Percentiles rank a stretch among this genome's conserved stretches.
Conservation (phyloP, 1,139 yeast genomes). For the Yamadazyma epiphylla region DNA sequence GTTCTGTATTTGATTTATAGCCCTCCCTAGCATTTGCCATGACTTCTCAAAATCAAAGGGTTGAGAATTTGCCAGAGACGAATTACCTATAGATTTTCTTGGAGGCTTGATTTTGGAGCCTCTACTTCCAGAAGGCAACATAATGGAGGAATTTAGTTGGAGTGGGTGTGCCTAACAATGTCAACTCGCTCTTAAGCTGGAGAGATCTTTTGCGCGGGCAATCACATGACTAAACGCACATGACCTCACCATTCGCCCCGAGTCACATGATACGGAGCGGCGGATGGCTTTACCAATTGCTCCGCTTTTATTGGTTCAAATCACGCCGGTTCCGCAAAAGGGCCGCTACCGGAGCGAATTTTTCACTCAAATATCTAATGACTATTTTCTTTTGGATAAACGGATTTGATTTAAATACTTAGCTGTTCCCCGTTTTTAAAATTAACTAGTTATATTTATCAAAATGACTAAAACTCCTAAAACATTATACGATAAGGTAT, state of each 20-base stretch:
- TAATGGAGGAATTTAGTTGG: too few relatives aligned
- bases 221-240: too few relatives aligned
- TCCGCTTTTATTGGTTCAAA: too few relatives aligned
- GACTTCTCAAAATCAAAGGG: conserved; percentile 61
- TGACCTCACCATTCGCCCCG: too few relatives aligned
- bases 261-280: too few relatives aligned
- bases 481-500: conserved; percentile 94
- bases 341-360: neutral
- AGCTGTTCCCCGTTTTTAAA: neutral
- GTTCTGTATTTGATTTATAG: conserved; percentile 70
- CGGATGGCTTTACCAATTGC: too few relatives aligned
- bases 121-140: conserved; percentile 20
- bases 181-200: too few relatives aligned
- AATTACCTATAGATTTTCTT: conserved; percentile 38
- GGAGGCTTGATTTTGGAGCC: conserved; percentile 76
- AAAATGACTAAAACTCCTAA: conserved; percentile 34
- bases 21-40: conserved; percentile 71
- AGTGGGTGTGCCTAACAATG: too few relatives aligned
- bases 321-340: neutral
- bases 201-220: too few relatives aligned
- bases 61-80: conserved; percentile 15
- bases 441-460: too few relatives aligned
- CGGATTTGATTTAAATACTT: neutral
- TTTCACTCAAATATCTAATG: neutral
- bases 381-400: neutral